These are phyloP conservation scores for Penicillium sp. DNA, from an alignment of 2,329 filamentous ascomycete genomes.

Conservation along the genomic window DNA sequence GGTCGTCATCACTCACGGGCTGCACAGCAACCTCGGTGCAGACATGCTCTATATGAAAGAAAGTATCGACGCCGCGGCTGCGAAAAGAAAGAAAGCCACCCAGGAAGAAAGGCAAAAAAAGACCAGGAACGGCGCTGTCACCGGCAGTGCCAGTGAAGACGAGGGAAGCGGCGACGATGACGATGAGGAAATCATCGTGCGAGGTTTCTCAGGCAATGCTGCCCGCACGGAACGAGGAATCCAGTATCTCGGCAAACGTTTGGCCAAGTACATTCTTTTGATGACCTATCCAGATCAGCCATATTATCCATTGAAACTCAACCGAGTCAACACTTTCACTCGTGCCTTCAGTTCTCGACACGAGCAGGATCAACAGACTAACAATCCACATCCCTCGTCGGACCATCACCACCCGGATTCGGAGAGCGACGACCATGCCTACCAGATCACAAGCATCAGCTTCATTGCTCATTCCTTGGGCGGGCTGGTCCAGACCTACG, in stretches of 20 bases:
- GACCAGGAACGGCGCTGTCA: constrained; percentile 27
- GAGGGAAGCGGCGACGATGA: constrained; percentile 46
- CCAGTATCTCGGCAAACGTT: constrained; percentile 89
- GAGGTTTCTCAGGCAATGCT: constrained; percentile 84
- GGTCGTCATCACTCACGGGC: constrained; percentile 84
- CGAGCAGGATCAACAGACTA: constrained; percentile 29
- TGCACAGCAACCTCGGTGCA: constrained; percentile 91
- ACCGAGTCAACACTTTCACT: constrained; percentile 45
- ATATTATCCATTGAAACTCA: constrained; percentile 62
- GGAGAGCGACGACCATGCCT: constrained; percentile 51
- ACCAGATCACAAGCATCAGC: constrained; percentile 88
- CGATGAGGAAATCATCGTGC: constrained; percentile 73
- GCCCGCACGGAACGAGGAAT: constrained; percentile 90
- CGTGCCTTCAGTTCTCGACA: constrained; percentile 43
- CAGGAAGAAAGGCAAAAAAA: constrained; percentile 57
- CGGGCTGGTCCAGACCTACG: constrained; percentile 85
- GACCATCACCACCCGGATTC: constrained; percentile 35
- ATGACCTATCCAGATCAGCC: constrained; percentile 94
- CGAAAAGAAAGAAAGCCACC: constrained; percentile 56
- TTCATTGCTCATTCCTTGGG: constrained; percentile 90
- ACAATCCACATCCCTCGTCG: constrained; percentile 29
- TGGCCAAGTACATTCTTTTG: constrained; percentile 82
- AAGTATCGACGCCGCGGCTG: constrained; percentile 80
- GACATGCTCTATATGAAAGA: constrained; percentile 98
- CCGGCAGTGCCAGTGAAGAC: constrained; percentile 11